Evolutionary conservation across 768 basidiomycete genomes (phyloP), one percentile per base, ranked within the genome.

Genomic region (Lactarius hengduanensis): DNA sequence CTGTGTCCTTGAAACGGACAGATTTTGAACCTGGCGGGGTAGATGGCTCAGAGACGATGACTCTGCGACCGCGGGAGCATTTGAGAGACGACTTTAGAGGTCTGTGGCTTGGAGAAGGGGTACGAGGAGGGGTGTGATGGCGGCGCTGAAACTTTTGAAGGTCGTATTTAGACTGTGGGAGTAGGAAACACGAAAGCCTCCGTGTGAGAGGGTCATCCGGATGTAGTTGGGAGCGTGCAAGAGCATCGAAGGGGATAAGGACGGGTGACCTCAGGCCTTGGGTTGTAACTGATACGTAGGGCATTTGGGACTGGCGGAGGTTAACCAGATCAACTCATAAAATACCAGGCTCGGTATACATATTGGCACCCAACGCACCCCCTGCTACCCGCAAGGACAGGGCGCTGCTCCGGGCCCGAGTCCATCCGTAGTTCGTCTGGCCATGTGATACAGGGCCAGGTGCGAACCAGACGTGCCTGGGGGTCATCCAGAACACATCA

Each of bases 1-100:
- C 66, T 2, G 3, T 20, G 30, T 65, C 63, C 22, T 59, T 60
- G 57, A 67, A 67, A 11, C 34, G 63, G 32, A 65, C 66, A 13
- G 16, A 53, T 53, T 60, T 67, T 11, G 0, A 13, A 11, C 34
- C 16, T 13, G 45, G 22, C 0, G 58, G 15, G n/a, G n/a, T 6
- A 15, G 6, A 0, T 20, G 30, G 30, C 7, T 16, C n/a, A 34
- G 41, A 38, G n/a, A 26, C 15, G 26, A 16, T 10, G 20, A 16
- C 22, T 20, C 56, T 26, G 18, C 13, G 22, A 54, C 5, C 22
- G 2, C 20, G 10, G n/a, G 61, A 20, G 57, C 38, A 30, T 40
- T 50, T 57, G 55, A 66, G 61, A 43, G 47, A 58, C 16, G 65
- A 3, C 22, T 62, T 66, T 34, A 40, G 13, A 16, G 65, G 55